phyloP scores from a whole-genome alignment of 306 rosid genomes.

The Gillenia trifoliata region DNA sequence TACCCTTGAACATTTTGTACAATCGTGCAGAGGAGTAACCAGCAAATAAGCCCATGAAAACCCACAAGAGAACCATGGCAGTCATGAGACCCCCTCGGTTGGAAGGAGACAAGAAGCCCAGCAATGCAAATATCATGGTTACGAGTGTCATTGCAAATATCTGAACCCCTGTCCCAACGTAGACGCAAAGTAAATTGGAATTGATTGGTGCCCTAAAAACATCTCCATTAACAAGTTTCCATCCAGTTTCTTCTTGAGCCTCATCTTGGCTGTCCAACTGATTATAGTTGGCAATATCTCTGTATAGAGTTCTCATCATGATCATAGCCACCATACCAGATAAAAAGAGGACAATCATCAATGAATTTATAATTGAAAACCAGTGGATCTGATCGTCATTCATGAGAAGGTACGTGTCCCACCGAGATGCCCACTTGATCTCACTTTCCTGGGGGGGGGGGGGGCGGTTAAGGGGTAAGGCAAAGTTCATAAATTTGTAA shows the following conservation, averaged over 20 bases:
- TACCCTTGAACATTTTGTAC: constrained; percentile 98
- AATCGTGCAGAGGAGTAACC: constrained; percentile 94
- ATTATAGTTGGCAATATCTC: constrained; percentile 96
- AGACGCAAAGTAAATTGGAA: constrained; percentile 86
- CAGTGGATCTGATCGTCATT: constrained; percentile 99
- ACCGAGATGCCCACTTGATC: constrained; percentile 98
- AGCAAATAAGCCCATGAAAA: constrained; percentile 97
- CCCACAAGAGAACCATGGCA: constrained; percentile 99
- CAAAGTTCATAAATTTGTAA: constrained; percentile 15
- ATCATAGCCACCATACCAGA: constrained; percentile 99
- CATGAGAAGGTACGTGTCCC: constrained; percentile 99
- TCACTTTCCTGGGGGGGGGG: constrained; percentile 60
- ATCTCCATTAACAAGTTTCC: constrained; percentile 99
- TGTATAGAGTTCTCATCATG: constrained; percentile 98
- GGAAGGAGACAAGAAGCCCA: constrained; percentile 98
- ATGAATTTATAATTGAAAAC: constrained; percentile 96
- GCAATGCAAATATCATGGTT: constrained; percentile 92
- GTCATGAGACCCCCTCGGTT: constrained; percentile 99
- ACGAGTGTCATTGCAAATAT: constrained; percentile 94
- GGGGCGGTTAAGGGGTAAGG: neutral
- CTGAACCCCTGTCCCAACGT: constrained; percentile 98
- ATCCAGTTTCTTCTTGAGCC: constrained; percentile 99
- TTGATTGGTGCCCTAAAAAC: constrained; percentile 87
- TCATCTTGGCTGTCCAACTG: constrained; percentile 98
- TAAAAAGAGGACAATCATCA: constrained; percentile 98